Base-by-base conservation (phyloP, 305 asterid species). In the Ilex paraguariensis region DNA sequence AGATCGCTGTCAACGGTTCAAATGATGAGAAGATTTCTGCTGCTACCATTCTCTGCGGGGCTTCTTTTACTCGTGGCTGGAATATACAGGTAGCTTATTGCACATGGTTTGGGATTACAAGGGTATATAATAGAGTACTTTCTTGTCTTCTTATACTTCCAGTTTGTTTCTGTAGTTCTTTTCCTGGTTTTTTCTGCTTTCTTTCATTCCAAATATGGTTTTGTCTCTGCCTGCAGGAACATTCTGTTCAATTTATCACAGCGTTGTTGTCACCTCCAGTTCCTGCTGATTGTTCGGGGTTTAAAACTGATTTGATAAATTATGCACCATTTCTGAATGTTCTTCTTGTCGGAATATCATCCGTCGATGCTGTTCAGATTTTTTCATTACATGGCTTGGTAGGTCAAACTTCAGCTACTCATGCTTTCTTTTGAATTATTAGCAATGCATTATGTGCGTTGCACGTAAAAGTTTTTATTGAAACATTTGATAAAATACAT, bases 41-140 rank as follows among this genome's bases (percentile, higher is more conserved):
- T 57, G 98, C 97, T 73, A 84, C 86, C 63, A 65, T 94, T 77
- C 75, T 94, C 54, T 90, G 98, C 59, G 99, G 98, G 70, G 93
- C 99, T 74, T 90, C 98, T 77, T 84, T 94, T 70, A 64, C 70
- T 74, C 98, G 99, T 73, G 98, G 99, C 59, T 94, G 99, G 99
- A 94, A 84, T 80, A 67, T 94, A 72, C 99, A 94, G 99, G 99
- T 90, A 78, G 49, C 62, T 57, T 59, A 62, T 63, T n/a, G 7
- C 15, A 28, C 5, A 56, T 54, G 6, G 42, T 36, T 36, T 36
- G 6, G 42, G 42, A 36, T 21, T 21, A 21, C 28, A 21, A 21
- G 28, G 28, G 28, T 21, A 21, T 21, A 21, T 21, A 21, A 21
- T 21, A 21, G 28, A 42, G 13, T 32, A 15, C 30, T 57, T 46